Base-by-base conservation (phyloP, 305 asterid genomes). In the Rubia peregrina region DNA sequence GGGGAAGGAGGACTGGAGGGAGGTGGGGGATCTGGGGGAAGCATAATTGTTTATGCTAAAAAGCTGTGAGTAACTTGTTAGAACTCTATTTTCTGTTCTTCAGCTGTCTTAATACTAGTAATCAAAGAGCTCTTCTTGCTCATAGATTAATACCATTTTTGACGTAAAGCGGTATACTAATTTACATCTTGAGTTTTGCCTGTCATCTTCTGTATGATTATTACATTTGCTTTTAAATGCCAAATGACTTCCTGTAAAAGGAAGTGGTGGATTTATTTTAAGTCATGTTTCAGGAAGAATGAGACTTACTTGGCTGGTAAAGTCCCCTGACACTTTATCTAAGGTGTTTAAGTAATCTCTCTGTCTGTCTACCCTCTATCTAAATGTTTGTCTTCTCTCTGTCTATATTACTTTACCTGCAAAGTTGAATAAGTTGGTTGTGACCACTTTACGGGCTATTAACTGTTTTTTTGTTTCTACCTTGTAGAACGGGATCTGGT, bases 21-120 rank as follows among this genome's bases (percentile, higher is more conserved):
- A 26, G 98, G 98, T 70, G 98, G 97, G 65, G 98, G 98, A 78
- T 90, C 97, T 73, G 98, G 98, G 78, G 98, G 98, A 71, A 93
- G 98, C 77, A 83, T 93, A 74, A 65, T 83, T 49, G 36, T 89
- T 70, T 85, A 70, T 76, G 83, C 97, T 76, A 89, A 78, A 70
- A 93, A 93, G 85, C 81, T 93, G 97, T 93, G 86, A 89, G 98
- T 85, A 74, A 73, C 74, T 69, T 74, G 73, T 74, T 76, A 42
- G 22, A 11, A n/a, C 49, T 44, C 44, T 17, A 7, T 65, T 73
- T 63, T 49, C 24, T 11, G n/a, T 22, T 24, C 43, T 62, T 64
- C 40, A 38, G 17, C 40, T 69, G 44, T 67, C 14, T 8, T n/a
- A 9, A 43, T 67, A 57, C 61, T 7, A 5, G 49, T 41, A 69